Evolutionary conservation across 2,329 filamentous ascomycete genomes (phyloP).

Genomic region (Amauroascus verrucosus): DNA sequence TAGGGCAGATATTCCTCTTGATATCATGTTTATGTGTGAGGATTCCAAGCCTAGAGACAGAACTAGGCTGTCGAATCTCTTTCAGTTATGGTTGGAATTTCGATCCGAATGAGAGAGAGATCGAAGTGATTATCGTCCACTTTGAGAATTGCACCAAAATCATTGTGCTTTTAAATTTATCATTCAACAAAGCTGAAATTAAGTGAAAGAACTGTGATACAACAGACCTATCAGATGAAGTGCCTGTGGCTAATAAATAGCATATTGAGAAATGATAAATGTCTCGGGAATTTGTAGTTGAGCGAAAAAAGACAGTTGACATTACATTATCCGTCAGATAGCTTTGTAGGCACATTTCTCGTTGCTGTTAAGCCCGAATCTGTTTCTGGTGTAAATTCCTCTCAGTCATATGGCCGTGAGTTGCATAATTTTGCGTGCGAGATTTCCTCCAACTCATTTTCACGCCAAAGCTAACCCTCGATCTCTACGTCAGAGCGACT

Average conservation of each 20-base stretch:
- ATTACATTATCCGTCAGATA: neutral
- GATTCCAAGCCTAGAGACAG: too few species aligned
- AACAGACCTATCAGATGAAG: neutral
- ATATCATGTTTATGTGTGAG: neutral
- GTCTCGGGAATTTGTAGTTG: neutral
- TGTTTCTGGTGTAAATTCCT: neutral
- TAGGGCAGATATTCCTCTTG: neutral
- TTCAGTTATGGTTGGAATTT: too few species aligned
- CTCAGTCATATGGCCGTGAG: neutral
- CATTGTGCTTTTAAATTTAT: neutral
- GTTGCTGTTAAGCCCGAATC: neutral
- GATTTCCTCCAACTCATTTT: neutral
- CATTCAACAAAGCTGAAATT: neutral
- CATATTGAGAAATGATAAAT: too few species aligned
- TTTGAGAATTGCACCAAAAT: neutral
- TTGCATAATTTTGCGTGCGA: neutral
- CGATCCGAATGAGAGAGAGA: too few species aligned
- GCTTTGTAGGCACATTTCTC: neutral
- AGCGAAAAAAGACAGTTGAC: neutral
- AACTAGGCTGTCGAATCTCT: too few species aligned
- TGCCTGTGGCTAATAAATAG: neutral
- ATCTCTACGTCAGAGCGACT: neutral
- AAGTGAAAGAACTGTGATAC: neutral
- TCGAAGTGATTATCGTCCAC: too few species aligned
- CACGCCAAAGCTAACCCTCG: neutral